Base-by-base conservation (phyloP, 257 asterid genomes). In the Solanum tacnaense region DNA sequence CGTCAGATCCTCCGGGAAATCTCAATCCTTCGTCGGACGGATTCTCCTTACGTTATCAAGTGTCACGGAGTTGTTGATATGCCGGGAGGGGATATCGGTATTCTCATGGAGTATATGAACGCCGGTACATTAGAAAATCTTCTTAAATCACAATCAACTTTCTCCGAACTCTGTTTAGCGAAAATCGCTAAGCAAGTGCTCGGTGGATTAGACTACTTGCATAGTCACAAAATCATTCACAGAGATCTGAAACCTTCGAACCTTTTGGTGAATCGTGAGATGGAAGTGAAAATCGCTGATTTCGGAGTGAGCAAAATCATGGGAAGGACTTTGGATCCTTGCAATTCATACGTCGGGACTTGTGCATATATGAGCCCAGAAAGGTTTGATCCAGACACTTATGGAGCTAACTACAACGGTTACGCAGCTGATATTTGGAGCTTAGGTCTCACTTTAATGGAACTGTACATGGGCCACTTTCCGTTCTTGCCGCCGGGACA, bases 331-430 rank as follows among this genome's bases (percentile, higher is more conserved):
- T 60, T 95, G 15, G 98, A 95, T 34, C 95, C 99, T 15, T 94
- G 98, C 92, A 93, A 93, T 84, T 95, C 99, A 0, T 96, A 94
- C 88, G 98, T 96, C 5, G 99, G 99, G 1, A 96, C 99, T 27
- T 96, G 98, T 88, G 98, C 98, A 2, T 96, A 96, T 88, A 96
- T 96, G 99, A 96, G 99, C 52, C 99, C 99, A 46, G 99, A 96
- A 89, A 91, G 98, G 52, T 96, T 96, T 73, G 98, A 96, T 89
- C 98, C 98, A 82, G 98, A 92, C 3, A 93, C 96, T 0, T 91
- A 95, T 89, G 98, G 99, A 52, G 91, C 92, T 56, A 93, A 91
- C 83, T 95, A 95, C 90, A 89, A 96, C 73, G 99, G 96, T 4
- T 96, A 95, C 88, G 96, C 98, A 46, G 95, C 95, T 3, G 99